Evolutionary conservation across 208 protist genomes (phyloP), one percentile per base, ranked within the genome.

Genomic region (Acanthamoeba culbertsoni): DNA sequence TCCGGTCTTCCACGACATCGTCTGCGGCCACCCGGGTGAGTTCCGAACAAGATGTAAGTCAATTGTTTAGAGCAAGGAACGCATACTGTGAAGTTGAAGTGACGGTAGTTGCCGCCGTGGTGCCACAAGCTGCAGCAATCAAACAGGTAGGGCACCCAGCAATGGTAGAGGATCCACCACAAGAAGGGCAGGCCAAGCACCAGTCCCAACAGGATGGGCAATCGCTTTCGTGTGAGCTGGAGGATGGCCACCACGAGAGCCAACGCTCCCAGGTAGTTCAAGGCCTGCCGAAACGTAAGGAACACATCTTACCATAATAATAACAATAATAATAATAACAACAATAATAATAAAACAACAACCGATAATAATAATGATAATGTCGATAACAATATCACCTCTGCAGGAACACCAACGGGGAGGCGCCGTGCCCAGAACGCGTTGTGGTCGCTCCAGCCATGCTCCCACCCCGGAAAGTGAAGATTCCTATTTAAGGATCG

Each of bases 151-250:
- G 71, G 42, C 71, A 53, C 42, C 71, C 71, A 82, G 43, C 71
- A 82, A 43, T 82, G 71, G 71, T 82, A 82, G 7, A 53, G 20
- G 71, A 82, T 18, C 71, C 71, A 82, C 71, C 71, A 82, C 43
- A 82, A 5, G 43, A 82, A 82, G 71, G 71, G 71, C 31, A 82
- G 43, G 43, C 71, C 71, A 20, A 82, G 71, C 10, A 82, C 23
- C 71, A 82, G 37, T 1, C 71, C 71, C 10, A 53, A 26, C 42
- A 28, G 26, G 4, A 82, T 33, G 7, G 53, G 5, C 71, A 53
- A 16, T 14, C 71, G 71, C 23, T 20, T 48, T 4, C 71, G 71
- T 10, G 71, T 82, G n/a, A 26, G 16, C 71, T 55, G 71, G 2
- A 82, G 71, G 42, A 55, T 26, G 12, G 43, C 71, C 8, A 82